These are phyloP conservation scores for Gaeumannomyces tritici DNA, from an alignment of 2,329 filamentous ascomycete genomes.

Conservation along the genomic window DNA sequence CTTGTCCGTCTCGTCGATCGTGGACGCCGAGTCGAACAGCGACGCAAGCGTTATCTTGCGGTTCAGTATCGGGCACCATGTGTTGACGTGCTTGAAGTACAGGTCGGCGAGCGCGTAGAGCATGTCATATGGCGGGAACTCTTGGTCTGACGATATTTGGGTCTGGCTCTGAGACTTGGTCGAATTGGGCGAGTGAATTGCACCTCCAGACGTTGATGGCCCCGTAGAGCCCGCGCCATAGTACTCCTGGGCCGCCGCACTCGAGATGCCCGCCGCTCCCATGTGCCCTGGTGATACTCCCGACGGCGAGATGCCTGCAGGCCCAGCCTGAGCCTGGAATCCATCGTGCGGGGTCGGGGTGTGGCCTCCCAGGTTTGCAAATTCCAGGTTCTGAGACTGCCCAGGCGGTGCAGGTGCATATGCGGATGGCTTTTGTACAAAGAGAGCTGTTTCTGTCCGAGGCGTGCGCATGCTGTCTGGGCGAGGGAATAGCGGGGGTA, in stretches of 20 bases:
- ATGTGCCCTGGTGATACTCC: constrained; percentile 20
- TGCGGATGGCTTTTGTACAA: constrained; percentile 48
- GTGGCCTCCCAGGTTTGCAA: constrained; percentile 32
- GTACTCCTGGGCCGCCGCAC: constrained; percentile 37
- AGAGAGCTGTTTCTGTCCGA: constrained; percentile 50
- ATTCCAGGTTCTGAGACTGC: constrained; percentile 37
- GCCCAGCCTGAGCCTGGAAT: constrained; percentile 31
- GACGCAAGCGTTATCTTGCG: constrained; percentile 71
- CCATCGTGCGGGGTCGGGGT: constrained; percentile 38
- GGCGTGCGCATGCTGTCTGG: constrained; percentile 38
- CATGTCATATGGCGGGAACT: constrained; percentile 66
- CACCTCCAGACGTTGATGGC: background rate
- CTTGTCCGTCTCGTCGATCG: constrained; percentile 70
- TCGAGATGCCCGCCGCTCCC: constrained; percentile 21
- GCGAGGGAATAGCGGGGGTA: constrained; percentile 34
- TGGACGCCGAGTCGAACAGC: constrained; percentile 63
- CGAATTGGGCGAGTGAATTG: constrained; percentile 17
- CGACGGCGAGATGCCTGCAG: background rate
- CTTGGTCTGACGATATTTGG: constrained; percentile 46
- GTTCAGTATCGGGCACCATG: constrained; percentile 86
- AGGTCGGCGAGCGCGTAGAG: constrained; percentile 64
- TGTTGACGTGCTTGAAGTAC: constrained; percentile 73
- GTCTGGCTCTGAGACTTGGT: constrained; percentile 39
- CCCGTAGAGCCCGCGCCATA: constrained; percentile 20
- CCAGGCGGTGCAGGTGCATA: constrained; percentile 28